Conservation (phyloP, 257 asterid genomes). For the Ajuga chamaepitys region DNA sequence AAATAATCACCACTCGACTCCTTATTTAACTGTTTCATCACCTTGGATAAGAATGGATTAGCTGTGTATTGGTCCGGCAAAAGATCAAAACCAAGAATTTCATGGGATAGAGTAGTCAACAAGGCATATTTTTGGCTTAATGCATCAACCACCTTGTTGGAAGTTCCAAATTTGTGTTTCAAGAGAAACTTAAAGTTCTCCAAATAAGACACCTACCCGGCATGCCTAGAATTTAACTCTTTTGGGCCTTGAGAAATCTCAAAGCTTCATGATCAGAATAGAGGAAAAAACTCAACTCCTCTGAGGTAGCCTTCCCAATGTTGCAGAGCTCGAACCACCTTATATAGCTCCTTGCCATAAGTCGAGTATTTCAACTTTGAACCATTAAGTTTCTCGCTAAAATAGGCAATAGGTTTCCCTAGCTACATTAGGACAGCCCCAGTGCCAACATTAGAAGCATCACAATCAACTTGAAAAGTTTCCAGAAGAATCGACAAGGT, state of each 20-base stretch:
- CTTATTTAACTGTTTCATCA: no score
- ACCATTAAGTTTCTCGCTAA: not conserved
- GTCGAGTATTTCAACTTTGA: constrained; percentile 6
- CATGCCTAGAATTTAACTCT: not conserved
- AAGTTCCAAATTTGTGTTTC: not conserved
- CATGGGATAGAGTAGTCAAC: no score
- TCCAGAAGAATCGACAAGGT: no score
- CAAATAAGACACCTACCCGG: not conserved
- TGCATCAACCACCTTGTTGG: not conserved
- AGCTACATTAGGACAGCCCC: not conserved
- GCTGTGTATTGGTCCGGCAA: no score
- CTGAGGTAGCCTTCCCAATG: not conserved
- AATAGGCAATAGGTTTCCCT: not conserved
- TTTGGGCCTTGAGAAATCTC: not conserved
- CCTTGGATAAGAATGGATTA: no score
- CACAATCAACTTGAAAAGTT: not conserved
- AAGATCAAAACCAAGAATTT: no score
- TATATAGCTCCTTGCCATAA: not conserved
- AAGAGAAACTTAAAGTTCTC: not conserved
- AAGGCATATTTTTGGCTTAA: not conserved
- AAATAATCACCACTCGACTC: no score
- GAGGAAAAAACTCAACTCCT: not conserved
- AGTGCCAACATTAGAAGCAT: not conserved
- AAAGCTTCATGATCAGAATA: constrained; percentile 1
- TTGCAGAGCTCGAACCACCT: not conserved